Base-by-base conservation (phyloP, 1,139 yeast genomes). In the Trichomonascaceae sp. region DNA sequence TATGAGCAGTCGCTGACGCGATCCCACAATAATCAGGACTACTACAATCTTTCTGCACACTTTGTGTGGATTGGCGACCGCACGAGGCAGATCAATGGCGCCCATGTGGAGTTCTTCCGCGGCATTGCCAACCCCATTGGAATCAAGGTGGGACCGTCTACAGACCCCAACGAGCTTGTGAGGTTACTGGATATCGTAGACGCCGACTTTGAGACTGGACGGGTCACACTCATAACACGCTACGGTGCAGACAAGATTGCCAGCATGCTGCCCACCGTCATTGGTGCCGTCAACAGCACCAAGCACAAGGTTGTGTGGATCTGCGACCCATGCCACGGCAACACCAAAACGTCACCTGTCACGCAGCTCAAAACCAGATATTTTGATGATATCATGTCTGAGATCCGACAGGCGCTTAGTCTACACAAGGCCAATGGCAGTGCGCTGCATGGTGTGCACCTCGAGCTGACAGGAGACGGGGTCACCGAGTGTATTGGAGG, bases 401-500 rank as follows among this genome's bases (percentile, higher is more conserved):
- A 62, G 45, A 51, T 63, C 30, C 43, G 52, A 15, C 48, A 46
- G 28, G 62, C 66, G 2, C 46, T 63, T 17, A 44, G 48, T 30
- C 50, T 63, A 22, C 67, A 63, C 45, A 45, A 43, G 34, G 56
- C 47, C 14, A 46, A 52, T 35, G 52, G 45, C 31, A 52, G 56
- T 31, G 37, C 40, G 33, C 52, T 62, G 33, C 58, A 62, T 33
- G 67, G 68, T 14, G 56, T 63, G 6, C 67, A 62, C 40, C 45
- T 62, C 29, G 67, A 62, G 39, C 50, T 62, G 33, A 62, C 67
- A 4, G 67, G 67, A 6, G 67, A 62, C 36, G 54, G 59, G 3
- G 67, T 62, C 25, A 62, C 67, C 3, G 67, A 62, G 43, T 62
- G 67, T 37, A 56, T 63, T 37, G 67, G 67, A 32, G 67, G 67